Evolutionary conservation across 306 rosid genomes (phyloP).

Genomic region (Castanopsis chinensis): DNA sequence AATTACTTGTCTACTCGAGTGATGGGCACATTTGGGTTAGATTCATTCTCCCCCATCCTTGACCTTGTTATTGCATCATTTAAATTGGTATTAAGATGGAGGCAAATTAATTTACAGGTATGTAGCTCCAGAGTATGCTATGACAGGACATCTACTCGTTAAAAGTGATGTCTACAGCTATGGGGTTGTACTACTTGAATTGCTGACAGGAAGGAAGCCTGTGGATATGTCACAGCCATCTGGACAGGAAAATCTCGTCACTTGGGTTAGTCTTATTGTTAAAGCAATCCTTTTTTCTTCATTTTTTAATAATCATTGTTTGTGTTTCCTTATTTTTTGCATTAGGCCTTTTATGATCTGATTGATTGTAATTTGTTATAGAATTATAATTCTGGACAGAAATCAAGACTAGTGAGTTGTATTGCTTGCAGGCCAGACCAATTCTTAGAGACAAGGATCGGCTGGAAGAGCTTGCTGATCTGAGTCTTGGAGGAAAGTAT

Average conservation of each 20-base stretch:
- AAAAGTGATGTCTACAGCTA: conserved; percentile 98
- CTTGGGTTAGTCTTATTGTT: conserved; percentile 70
- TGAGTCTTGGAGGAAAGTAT: conserved; percentile 75
- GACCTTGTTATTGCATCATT: conserved; percentile 4
- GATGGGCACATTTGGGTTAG: conserved; percentile 99
- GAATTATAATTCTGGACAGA: neutral
- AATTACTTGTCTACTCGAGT: conserved; percentile 93
- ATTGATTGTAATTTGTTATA: neutral
- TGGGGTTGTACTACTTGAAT: conserved; percentile 91
- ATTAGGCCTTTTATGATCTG: conserved; percentile 15
- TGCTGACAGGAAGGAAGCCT: conserved; percentile 88
- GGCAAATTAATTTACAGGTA: conserved; percentile 53
- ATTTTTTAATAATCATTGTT: conserved; percentile 11
- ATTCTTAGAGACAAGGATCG: conserved; percentile 90
- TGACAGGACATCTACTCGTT: conserved; percentile 93
- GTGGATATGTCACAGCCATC: conserved; percentile 96
- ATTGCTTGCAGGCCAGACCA: conserved; percentile 79
- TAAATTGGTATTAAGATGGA: conserved; percentile 26
- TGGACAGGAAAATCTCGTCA: conserved; percentile 96
- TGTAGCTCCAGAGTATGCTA: conserved; percentile 99
- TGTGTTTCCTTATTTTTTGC: neutral
- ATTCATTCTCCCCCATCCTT: conserved; percentile 20
- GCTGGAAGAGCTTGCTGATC: conserved; percentile 84
- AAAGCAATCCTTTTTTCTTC: conserved; percentile 9
- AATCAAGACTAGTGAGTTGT: conserved; percentile 22